Evolutionary conservation across 1,139 yeast genomes (phyloP), one percentile per base, ranked within the genome.

Genomic region (Hansenula sp.): DNA sequence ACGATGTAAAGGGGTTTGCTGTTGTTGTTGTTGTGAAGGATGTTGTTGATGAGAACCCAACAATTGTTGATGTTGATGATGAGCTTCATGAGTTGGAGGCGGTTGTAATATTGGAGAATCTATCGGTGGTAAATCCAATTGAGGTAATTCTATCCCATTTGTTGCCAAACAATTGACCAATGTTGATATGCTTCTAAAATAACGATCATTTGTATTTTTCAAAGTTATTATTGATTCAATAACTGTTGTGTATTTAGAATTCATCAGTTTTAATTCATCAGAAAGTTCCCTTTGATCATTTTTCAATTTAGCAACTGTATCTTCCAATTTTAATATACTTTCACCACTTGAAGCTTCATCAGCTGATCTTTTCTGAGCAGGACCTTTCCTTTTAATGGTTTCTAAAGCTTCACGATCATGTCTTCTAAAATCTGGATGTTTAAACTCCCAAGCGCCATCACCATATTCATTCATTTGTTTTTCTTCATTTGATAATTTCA

Each of bases 361-460:
- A 9, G 53, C 38, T 12, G 48, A 48, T 43, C 71, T 67, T 54
- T 79, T 81, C 44, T 74, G 72, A 13, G 76, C 72, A 2, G 96
- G 91, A 0, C 88, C 87, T 60, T 88, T 89, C 36, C 96, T 67
- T 55, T 83, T 84, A 58, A 89, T 89, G 51, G 85, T 83, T 44
- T 87, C 94, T 41, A 90, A 71, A 16, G 86, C 77, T 19, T 80
- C 82, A 45, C 78, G 70, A 58, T 86, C 88, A 61, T 87, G 81
- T 36, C 78, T 76, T 52, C 78, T 77, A 63, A 93, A 93, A 52
- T 83, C 90, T 0, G 96, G 96, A 62, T 93, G 98, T 60, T 82
- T 81, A 68, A 93, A 93, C 61, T 91, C 97, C 97, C 98, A 93
- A 19, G 93, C 83, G 60, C 84, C 83, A 48, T 86, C 94, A 33